Conservation (phyloP, 164 flowering plant species). For the Cinnamomum chago region DNA sequence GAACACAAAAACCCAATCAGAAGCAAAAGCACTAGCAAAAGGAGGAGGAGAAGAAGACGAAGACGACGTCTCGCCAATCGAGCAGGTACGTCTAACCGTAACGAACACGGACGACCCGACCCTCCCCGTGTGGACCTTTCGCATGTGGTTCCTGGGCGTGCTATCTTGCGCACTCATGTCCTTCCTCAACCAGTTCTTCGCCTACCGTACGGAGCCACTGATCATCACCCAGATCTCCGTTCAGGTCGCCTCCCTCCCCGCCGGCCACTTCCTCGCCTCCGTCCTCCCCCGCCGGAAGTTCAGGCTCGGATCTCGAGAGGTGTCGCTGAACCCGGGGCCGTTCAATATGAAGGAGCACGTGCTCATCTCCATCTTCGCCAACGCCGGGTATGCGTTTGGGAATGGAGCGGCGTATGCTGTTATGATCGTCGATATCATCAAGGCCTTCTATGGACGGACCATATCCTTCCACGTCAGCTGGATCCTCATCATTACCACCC, state of each 20-base stretch:
- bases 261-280: constrained; percentile 60
- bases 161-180: constrained; percentile 64
- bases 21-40: neutral
- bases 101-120: constrained; percentile 71
- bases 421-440: constrained; percentile 50
- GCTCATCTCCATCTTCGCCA: constrained; percentile 65
- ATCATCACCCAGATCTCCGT: constrained; percentile 58
- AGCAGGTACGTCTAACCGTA: constrained; percentile 79
- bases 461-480: constrained; percentile 61
- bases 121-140: constrained; percentile 89
- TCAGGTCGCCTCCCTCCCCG: constrained; percentile 59
- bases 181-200: constrained; percentile 80
- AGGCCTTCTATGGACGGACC: constrained; percentile 50
- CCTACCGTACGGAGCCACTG: constrained; percentile 69
- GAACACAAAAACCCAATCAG: neutral
- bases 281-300: constrained; percentile 44
- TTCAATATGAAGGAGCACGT: constrained; percentile 83
- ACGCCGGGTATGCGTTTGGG: constrained; percentile 73
- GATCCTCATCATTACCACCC: constrained; percentile 67
- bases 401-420: constrained; percentile 58
- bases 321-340: constrained; percentile 71
- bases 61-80: constrained; percentile 70
- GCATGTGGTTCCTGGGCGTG: constrained; percentile 83
- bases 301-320: constrained; percentile 25
- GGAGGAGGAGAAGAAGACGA: constrained; percentile 17